Evolutionary conservation across 140 eudicot genomes (phyloP).

Genomic region (Ambrosia hybrid): DNA sequence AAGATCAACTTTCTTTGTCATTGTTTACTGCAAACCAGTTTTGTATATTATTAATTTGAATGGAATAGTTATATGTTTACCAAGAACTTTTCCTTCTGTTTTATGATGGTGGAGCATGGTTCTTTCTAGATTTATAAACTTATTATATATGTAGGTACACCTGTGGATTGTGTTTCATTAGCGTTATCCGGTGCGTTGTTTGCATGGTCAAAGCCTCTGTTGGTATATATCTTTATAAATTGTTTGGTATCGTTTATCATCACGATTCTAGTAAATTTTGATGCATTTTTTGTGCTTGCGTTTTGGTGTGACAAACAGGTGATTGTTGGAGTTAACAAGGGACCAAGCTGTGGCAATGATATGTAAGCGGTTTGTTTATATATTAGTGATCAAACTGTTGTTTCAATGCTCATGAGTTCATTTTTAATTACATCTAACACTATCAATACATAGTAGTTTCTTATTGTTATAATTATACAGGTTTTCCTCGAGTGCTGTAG

Average conservation of each 20-base stretch:
- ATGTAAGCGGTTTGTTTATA: conserved; percentile 50
- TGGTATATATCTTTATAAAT: conserved; percentile 66
- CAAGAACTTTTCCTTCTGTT: neutral
- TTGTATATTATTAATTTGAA: neutral
- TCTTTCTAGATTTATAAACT: neutral
- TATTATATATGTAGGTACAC: conserved; percentile 63
- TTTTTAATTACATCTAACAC: neutral
- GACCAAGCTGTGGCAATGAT: conserved; percentile 86
- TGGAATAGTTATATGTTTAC: neutral
- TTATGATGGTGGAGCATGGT: conserved; percentile 6
- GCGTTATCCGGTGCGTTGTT: conserved; percentile 93
- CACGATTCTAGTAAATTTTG: neutral
- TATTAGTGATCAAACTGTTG: neutral
- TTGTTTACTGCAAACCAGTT: neutral
- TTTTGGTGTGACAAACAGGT: conserved; percentile 49
- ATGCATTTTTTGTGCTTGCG: neutral
- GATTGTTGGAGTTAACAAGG: conserved; percentile 82
- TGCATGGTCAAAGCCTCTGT: conserved; percentile 89
- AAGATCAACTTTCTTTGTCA: conserved; percentile 14
- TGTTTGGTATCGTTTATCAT: conserved; percentile 4
- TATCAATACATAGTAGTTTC: neutral
- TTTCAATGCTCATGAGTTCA: neutral
- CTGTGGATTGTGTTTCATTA: conserved; percentile 93
- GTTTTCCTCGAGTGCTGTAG: conserved; percentile 83
- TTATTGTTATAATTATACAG: conserved; percentile 36